These are phyloP conservation scores for Pseudonectria buxi DNA, from an alignment of 2,329 filamentous ascomycete genomes.

Conservation along the genomic window DNA sequence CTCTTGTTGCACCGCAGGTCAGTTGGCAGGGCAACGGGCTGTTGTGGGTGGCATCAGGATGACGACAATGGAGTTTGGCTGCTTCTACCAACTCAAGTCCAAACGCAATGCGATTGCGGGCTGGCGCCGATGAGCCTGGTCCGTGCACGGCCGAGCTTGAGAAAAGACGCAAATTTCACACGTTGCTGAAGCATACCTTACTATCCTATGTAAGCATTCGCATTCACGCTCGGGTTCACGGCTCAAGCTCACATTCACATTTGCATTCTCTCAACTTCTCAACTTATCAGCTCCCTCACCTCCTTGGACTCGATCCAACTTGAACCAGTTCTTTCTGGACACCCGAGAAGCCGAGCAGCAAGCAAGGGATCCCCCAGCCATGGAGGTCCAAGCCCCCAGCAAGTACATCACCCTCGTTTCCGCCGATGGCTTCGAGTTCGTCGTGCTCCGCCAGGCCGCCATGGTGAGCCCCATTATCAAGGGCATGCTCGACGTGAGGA, in stretches of 20 bases:
- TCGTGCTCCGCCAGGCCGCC: slow-evolving; percentile 64
- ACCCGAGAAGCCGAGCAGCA: background rate
- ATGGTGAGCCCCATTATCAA: slow-evolving; percentile 65
- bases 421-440: slow-evolving; percentile 69
- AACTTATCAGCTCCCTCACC: slow-evolving; percentile 1
- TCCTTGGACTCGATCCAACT: background rate
- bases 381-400: slow-evolving; percentile 30
- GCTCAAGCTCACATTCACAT: slow-evolving; percentile 7
- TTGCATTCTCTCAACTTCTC: slow-evolving; percentile 7
- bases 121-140: too few species aligned
- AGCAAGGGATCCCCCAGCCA: slow-evolving; percentile 3
- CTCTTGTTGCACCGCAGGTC: too few species aligned
- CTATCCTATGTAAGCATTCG: too few species aligned
- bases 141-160: too few species aligned
- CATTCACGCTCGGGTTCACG: background rate
- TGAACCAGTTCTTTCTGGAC: background rate
- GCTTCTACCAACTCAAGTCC: too few species aligned
- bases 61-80: too few species aligned
- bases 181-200: too few species aligned
- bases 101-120: too few species aligned
- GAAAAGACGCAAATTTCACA: too few species aligned
- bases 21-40: too few species aligned
- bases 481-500: slow-evolving; percentile 65
- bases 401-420: slow-evolving; percentile 75
- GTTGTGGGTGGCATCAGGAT: too few species aligned